Evolutionary conservation across 2,329 filamentous ascomycete species (phyloP).

Genomic region (Trichoderma pleuroti): DNA sequence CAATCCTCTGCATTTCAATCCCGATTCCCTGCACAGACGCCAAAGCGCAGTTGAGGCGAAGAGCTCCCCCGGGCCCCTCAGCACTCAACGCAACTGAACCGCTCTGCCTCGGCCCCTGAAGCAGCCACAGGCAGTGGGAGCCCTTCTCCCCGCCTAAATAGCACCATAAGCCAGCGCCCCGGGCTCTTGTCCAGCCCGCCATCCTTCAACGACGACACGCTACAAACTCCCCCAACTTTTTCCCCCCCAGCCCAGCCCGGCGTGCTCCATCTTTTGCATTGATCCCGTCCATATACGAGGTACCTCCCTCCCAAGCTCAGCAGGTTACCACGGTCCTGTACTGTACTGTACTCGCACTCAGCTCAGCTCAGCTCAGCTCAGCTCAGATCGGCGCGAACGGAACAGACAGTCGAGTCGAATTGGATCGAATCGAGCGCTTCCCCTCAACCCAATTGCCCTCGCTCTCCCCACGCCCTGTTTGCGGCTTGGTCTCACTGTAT

Average conservation of each 20-base stretch:
- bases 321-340: too few species aligned
- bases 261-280: background rate
- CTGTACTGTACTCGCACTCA: too few species aligned
- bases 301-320: background rate
- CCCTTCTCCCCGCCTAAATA: background rate
- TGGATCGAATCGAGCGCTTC: background rate
- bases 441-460: conserved; percentile 5
- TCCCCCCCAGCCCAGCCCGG: too few species aligned
- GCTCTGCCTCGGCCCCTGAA: background rate
- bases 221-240: background rate
- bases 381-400: conserved; percentile 7
- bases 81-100: background rate
- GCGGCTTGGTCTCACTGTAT: background rate
- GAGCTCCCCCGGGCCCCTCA: too few species aligned
- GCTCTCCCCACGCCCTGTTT: background rate
- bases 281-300: background rate
- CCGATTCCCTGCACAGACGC: background rate
- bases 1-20: background rate
- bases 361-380: too few species aligned
- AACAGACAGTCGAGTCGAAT: background rate
- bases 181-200: background rate
- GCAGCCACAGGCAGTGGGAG: background rate
- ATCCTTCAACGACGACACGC: background rate
- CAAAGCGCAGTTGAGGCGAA: too few species aligned
- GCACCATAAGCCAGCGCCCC: background rate